Base-by-base conservation (phyloP, 345 rosid species). In the Eucalyptus tenuipes region DNA sequence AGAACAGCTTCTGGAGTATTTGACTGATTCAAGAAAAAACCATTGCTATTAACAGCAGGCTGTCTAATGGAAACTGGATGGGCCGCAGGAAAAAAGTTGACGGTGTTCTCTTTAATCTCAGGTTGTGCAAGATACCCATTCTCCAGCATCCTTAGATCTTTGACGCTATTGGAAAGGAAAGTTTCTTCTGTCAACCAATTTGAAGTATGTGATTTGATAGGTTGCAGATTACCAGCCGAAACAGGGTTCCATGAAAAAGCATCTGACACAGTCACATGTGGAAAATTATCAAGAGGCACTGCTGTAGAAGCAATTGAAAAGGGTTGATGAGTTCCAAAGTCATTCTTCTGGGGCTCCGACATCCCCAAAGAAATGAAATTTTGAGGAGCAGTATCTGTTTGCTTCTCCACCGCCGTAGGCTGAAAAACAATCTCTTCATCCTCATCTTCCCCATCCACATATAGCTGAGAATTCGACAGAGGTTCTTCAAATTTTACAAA, bases 391-490 rank as follows among this genome's bases (percentile, higher is more conserved):
- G 85, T 93, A 88, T 92, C 95, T 81, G 89, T 89, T 90, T 89
- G 93, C 93, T 95, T 98, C 91, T 94, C 98, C 87, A 94, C 42
- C 64, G 92, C 95, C 45, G 91, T 90, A 86, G 98, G 99, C 94
- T 95, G 95, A 92, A 97, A 98, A 90, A 98, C 98, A 93, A 98
- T 98, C 86, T 93, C 99, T 93, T 98, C 99, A 86, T 96, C 99
- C 53, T 96, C 99, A 47, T 94, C 99, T 33, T 96, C 99, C 89
- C 92, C 97, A 84, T 92, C 97, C 89, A 92, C 33, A 49, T 89
- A 91, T 87, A 89, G 87, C 85, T 91, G 93, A 88, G 91, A 90
- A 79, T 89, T 94, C 81, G 90, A 90, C 89, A 87, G 93, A 66
- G 86, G 86, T 57, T 88, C 86, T 84, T 91, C 92, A 86, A 91